Base-by-base conservation (phyloP, 176 grass and related monocot species). In the Thinopyrum elongatum region DNA sequence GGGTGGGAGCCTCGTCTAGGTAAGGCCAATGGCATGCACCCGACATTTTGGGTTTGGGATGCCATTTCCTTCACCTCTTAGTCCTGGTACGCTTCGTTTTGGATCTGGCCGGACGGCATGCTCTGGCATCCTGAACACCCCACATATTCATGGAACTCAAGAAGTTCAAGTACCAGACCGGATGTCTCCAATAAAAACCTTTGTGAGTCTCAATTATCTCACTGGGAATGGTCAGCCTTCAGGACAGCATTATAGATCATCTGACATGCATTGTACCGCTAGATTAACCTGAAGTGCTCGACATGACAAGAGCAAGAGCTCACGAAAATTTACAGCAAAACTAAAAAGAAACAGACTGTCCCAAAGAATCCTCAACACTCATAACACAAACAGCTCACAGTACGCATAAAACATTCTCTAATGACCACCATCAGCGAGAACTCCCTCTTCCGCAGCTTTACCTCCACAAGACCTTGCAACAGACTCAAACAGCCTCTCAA, bases 401-500 rank as follows among this genome's bases (percentile, higher is more conserved):
- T 10, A 82, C 4, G 55, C 6, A 67, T 81, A 7, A 59, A 59
- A 9, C 3, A 11, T 29, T 34, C 28, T 61, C 88, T 87, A 95
- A 51, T 92, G 96, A 72, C 80, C 84, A 70, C 86, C 91, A 86
- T 95, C 93, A 10, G 79, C 57, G 10, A 92, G 86, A 77, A 81
- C 64, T 80, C 80, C 92, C 19, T 98, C 93, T n/a, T 95, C 93
- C 0, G 86, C 53, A 65, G 82, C 83, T 87, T 98, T 98, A 8
- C 90, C 93, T 29, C 91, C 88, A 63, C 93, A 94, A 22, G 96
- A 94, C 53, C 92, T 95, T 46, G 96, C 92, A 44, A 98, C 96
- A 15, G 96, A 95, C 82, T 98, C 88, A 21, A 98, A 94, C 35
- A 98, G 83, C 57, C 91, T 95, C 51, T 98, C 93, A 65, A 98